Evolutionary conservation across 208 protist species (phyloP).

Genomic region (Wallacemonas sp.): DNA sequence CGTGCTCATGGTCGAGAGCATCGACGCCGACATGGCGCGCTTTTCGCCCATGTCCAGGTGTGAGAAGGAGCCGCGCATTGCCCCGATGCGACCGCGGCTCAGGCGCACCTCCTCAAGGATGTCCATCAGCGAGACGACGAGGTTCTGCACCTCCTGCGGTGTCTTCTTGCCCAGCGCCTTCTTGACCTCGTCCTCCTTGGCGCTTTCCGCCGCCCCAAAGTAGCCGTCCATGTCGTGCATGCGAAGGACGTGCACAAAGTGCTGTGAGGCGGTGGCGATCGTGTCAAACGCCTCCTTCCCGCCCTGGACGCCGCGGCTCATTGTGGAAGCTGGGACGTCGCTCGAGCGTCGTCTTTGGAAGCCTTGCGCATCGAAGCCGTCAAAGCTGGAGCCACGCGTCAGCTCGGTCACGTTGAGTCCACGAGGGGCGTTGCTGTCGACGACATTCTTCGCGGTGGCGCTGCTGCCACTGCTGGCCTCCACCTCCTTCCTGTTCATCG

Average conservation of each 20-base stretch:
- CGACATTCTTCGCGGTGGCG: too few species aligned
- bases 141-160: conserved; percentile 28
- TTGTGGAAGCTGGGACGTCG: background rate
- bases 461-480: background rate
- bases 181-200: conserved; percentile 26
- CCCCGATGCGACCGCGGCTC: conserved; percentile 18
- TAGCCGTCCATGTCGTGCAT: conserved; percentile 48
- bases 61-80: conserved; percentile 16
- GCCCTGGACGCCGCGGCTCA: background rate
- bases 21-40: conserved; percentile 25
- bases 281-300: conserved; percentile 28
- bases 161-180: conserved; percentile 24
- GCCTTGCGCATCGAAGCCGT: conserved; percentile 15
- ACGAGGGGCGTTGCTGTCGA: conserved; percentile 17
- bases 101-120: conserved; percentile 48
- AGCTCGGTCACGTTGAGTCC: conserved; percentile 4
- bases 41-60: conserved; percentile 7
- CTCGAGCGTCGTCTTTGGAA: conserved; percentile 5
- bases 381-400: conserved; percentile 14
- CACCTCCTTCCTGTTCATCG: background rate
- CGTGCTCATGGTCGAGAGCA: conserved; percentile 52
- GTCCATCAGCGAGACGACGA: conserved; percentile 48
- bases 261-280: conserved; percentile 33
- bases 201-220: conserved; percentile 16
- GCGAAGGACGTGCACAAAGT: conserved; percentile 54